Base-by-base conservation (phyloP, 345 rosid genomes). In the Arabidopsis thaliana region DNA sequence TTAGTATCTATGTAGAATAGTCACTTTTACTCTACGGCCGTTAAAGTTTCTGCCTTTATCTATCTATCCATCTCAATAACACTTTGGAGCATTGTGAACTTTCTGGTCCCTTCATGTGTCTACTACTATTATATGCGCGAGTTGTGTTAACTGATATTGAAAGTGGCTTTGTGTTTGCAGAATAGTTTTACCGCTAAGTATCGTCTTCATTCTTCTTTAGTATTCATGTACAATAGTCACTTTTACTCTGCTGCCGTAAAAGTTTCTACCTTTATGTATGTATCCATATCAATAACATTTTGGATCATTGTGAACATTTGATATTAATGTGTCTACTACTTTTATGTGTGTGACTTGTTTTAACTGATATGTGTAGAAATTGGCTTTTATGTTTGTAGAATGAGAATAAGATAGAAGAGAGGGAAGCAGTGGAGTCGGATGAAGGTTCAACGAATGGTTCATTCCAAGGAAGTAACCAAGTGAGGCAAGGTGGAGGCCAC, bases 381-480 rank as follows among this genome's bases (percentile, higher is more conserved):
- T 42, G 60, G 11, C 25, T 48, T 83, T 57, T 69, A 30, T 79
- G 59, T 80, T 63, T 65, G 51, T 85, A 87, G 88, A 86, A 84
- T 74, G 58, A 64, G 72, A 55, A 46, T 65, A 86, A 65, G 38
- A 52, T 75, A 23, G 88, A 83, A 58, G 92, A 88, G 72, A 87
- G 80, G 76, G 85, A 79, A 67, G 81, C 67, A 52, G 84, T 78
- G 48, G 93, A 88, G 66, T 87, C 90, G 20, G 90, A 90, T 68
- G 93, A 88, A 77, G 91, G 88, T 65, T 88, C 96, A 20, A 87
- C 84, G 42, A 82, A 83, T 53, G 83, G 83, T 58, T 87, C 89
- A 46, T 88, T 85, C 40, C 89, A 80, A 75, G 86, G 84, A 59
- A 78, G 79, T 75, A 84, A 78, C 63, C 81, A 76, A 72, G 55